These are phyloP conservation scores for Aspergillus novoparasiticus DNA, from an alignment of 2,329 filamentous ascomycete species.

Conservation along the genomic window DNA sequence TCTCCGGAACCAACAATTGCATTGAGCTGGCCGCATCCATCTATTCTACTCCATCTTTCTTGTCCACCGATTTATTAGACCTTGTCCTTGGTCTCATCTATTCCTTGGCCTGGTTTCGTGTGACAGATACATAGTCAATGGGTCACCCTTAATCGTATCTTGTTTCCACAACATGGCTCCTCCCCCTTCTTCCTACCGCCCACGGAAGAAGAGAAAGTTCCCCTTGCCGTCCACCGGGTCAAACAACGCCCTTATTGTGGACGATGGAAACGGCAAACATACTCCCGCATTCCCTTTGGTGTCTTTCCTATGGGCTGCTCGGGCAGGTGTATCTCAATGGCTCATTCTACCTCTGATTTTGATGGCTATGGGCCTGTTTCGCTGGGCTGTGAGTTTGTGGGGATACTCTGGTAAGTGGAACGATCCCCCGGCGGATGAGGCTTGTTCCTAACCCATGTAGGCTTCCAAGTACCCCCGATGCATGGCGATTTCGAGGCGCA, in stretches of 20 bases:
- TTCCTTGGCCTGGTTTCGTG: neutral
- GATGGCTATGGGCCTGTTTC: conserved; percentile 87
- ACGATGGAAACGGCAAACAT: conserved; percentile 48
- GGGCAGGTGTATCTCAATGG: conserved; percentile 84
- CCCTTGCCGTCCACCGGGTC: conserved; percentile 36
- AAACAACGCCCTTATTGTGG: conserved; percentile 47
- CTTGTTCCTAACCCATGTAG: conserved; percentile 45
- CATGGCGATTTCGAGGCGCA: conserved; percentile 98
- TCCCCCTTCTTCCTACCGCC: conserved; percentile 41
- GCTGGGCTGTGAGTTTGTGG: conserved; percentile 92
- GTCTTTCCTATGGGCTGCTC: conserved; percentile 91
- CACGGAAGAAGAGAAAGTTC: conserved; percentile 50
- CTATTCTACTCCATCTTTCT: neutral
- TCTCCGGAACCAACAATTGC: conserved; percentile 10
- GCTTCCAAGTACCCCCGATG: conserved; percentile 81
- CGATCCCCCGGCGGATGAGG: neutral
- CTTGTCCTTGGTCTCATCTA: neutral
- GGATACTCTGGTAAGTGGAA: conserved; percentile 77
- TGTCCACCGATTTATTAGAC: neutral
- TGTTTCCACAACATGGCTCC: conserved; percentile 29
- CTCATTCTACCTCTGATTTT: conserved; percentile 83
- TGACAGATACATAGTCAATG: conserved; percentile 22
- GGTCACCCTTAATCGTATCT: conserved; percentile 18
- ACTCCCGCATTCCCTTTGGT: conserved; percentile 83
- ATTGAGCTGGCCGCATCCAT: conserved; percentile 7